These are phyloP conservation scores for Saccharomycopsis fibuligera DNA, from an alignment of 805 yeast species.

Conservation along the genomic window DNA sequence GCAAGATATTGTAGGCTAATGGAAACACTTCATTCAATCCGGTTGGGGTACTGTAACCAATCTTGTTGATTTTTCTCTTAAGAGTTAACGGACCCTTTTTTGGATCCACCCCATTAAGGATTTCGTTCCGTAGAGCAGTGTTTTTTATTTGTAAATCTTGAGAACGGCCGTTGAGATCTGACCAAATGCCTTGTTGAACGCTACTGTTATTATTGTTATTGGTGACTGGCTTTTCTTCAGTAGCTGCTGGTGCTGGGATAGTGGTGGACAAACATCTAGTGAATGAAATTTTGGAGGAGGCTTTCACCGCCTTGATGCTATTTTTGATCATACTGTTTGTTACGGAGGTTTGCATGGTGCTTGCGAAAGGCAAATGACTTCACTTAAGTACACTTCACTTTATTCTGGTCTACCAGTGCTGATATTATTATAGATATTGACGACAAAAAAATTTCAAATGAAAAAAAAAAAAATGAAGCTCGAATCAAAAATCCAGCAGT, in stretches of 20 bases:
- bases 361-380: no score
- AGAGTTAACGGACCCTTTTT: constrained; percentile 48
- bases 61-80: constrained; percentile 35
- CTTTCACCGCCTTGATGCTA: no score
- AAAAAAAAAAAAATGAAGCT: no score
- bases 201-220: no score
- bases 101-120: constrained; percentile 30
- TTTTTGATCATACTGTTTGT: no score
- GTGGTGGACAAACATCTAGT: not conserved
- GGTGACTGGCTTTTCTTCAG: not conserved
- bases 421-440: no score
- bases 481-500: no score
- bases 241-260: not conserved
- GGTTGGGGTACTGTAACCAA: constrained; percentile 59
- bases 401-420: no score
- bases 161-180: constrained; percentile 9
- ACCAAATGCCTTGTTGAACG: constrained; percentile 14
- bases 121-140: constrained; percentile 25
- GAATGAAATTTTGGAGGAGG: no score
- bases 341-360: no score
- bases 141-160: constrained; percentile 25
- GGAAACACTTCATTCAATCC: constrained; percentile 70
- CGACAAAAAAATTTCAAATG: no score
- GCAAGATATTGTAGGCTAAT: constrained; percentile 54
- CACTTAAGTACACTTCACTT: no score